Percentiles rank a stretch among this genome's conserved stretches.
phyloP scores from a whole-genome alignment of 2,329 filamentous ascomycete genomes.

The Fusarium agapanthi region DNA sequence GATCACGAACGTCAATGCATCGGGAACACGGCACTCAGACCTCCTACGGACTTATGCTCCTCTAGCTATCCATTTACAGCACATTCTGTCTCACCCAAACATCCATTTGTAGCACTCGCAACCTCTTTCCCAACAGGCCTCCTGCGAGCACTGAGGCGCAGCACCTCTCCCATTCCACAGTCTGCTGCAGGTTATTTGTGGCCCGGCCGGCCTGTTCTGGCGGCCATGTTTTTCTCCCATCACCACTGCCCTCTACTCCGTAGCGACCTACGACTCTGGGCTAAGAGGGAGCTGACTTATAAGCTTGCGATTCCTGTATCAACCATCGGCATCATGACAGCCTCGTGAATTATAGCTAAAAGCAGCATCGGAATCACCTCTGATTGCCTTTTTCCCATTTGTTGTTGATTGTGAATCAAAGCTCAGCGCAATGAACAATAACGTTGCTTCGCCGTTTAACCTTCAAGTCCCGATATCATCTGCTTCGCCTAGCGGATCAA shows the following conservation, averaged over 20 bases:
- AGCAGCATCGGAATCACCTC: conserved; percentile 7
- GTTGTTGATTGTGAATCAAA: background rate
- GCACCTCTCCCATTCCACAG: conserved; percentile 20
- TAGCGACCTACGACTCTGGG: conserved; percentile 10
- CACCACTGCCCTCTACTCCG: conserved; percentile 25
- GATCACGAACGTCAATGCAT: conserved; percentile 3
- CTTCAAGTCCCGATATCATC: conserved; percentile 32
- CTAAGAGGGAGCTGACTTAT: conserved; percentile 29
- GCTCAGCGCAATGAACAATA: conserved; percentile 18
- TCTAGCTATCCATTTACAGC: conserved; percentile 21
- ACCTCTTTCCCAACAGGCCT: conserved; percentile 21
- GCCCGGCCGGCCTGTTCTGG: conserved; percentile 19
- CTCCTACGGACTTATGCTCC: background rate
- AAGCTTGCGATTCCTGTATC: conserved; percentile 19
- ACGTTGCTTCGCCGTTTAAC: conserved; percentile 25
- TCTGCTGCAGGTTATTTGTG: conserved; percentile 17
- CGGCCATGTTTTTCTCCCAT: conserved; percentile 9
- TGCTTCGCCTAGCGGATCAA: conserved; percentile 43
- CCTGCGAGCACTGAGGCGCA: conserved; percentile 31
- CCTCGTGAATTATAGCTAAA: conserved; percentile 21
- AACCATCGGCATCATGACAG: conserved; percentile 24
- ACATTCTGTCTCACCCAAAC: conserved; percentile 11
- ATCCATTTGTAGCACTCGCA: background rate
- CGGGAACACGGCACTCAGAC: conserved; percentile 5
- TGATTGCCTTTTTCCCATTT: conserved; percentile 10